Base-by-base conservation (phyloP, 2,329 filamentous ascomycete species). In the Scedosporium minutisporum region DNA sequence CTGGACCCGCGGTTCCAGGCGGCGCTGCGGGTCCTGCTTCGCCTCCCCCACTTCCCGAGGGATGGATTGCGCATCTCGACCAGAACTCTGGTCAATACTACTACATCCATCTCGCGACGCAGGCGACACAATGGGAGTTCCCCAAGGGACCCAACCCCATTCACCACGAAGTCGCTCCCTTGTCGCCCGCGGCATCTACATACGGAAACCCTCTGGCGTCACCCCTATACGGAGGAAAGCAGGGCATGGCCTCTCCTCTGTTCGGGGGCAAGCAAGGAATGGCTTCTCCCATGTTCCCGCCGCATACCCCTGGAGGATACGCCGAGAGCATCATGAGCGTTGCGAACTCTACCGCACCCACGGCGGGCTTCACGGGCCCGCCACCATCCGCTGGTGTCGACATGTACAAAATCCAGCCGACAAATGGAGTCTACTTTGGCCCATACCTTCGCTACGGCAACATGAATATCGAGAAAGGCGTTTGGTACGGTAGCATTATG, bases 121-220 rank as follows among this genome's bases (percentile, higher is more conserved):
- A 97, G 72, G 91, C 93, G 2, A 99, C 95, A 0, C 95, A 99
- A 72, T 99, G 95, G 95, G 95, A 99, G 71, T 97, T 97, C 68
- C 95, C 95, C 29, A 97, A 97, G 76, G 93, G 93, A 0, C 93
- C 93, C 0, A 96, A 91, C 25, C 93, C 93, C 1, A 81, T 97
- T 62, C 90, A 44, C 51, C 84, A 96, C 66, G 92, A 96, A 64
- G 83, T 89, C 14, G 81, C 86, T 16, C 93, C 93, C 0, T 77
- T 97, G 63, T 97, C 93, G 6, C 93, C 93, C 0, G 88, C 88
- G 0, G 85, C 86, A 5, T 91, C 87, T 59, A 88, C 87, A 0
- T 92, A 91, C 68, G 88, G 87, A 64, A 90, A 91, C 69, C 87
- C 88, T 3, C 74, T 92, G 29, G 82, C 78, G 4, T 91, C 89